phyloP scores from a whole-genome alignment of 805 yeast species.

The Cephaloascus fragrans region DNA sequence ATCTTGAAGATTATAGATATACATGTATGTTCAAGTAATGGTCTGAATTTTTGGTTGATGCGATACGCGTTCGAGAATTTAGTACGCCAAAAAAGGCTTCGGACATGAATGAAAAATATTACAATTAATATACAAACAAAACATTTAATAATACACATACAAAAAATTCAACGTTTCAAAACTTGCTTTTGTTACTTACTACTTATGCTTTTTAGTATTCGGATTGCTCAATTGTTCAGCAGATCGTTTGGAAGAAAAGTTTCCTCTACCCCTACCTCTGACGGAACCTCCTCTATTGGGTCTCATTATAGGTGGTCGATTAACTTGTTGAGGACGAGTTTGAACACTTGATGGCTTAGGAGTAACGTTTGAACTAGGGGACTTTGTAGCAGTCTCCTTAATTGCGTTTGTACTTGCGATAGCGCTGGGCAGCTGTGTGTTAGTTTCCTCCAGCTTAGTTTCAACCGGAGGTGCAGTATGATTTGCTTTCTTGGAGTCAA shows the following conservation, averaged over 20 bases:
- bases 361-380: neutral
- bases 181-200: no score
- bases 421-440: no score
- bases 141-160: no score
- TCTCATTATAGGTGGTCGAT: neutral
- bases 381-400: neutral
- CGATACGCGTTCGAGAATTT: no score
- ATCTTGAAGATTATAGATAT: no score
- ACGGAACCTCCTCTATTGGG: neutral
- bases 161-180: no score
- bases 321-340: neutral
- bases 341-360: neutral
- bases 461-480: neutral
- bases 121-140: no score
- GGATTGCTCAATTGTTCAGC: neutral
- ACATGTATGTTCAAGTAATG: no score
- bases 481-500: neutral
- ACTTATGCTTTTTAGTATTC: neutral
- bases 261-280: neutral
- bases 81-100: no score
- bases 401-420: neutral
- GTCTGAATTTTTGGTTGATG: no score
- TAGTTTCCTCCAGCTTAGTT: no score
- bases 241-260: neutral
- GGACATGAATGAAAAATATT: no score